Conservation (phyloP, 495 filamentous ascomycete species). For the Annulohypoxylon moriforme region DNA sequence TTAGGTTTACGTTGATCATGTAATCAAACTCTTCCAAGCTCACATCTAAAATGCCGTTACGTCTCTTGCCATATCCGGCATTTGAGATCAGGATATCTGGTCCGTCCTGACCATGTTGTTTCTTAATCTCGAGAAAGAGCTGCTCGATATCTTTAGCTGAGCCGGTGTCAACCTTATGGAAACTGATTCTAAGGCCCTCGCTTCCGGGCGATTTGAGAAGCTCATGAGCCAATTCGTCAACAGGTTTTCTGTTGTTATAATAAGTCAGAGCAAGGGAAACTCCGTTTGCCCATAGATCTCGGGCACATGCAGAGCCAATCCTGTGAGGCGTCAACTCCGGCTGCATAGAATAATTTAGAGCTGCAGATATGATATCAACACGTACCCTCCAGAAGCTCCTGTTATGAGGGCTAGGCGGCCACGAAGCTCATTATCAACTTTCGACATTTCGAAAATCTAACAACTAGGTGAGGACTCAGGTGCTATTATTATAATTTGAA, state of each 20-base stretch:
- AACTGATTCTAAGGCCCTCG: slow-evolving; percentile 59
- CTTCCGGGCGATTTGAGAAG: slow-evolving; percentile 40
- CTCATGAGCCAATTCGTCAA: slow-evolving; percentile 59
- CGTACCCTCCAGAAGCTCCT: slow-evolving; percentile 73
- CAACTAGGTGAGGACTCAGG: not conserved
- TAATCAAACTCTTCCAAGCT: slow-evolving; percentile 72
- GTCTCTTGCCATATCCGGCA: slow-evolving; percentile 52
- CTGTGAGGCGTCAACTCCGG: slow-evolving; percentile 48
- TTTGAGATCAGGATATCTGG: slow-evolving; percentile 73
- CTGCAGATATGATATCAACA: slow-evolving; percentile 17
- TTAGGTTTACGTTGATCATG: slow-evolving; percentile 72
- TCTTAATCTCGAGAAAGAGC: slow-evolving; percentile 65
- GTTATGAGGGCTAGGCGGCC: slow-evolving; percentile 73
- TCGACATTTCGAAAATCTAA: slow-evolving; percentile 33
- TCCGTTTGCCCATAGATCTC: slow-evolving; percentile 64
- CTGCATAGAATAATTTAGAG: not conserved
- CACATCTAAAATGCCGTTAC: slow-evolving; percentile 52
- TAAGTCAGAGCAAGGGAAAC: slow-evolving; percentile 72
- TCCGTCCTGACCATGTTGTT: slow-evolving; percentile 60
- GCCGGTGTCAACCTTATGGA: slow-evolving; percentile 68
- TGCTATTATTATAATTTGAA: not conserved
- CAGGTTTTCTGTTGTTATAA: slow-evolving; percentile 60
- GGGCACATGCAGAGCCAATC: slow-evolving; percentile 71
- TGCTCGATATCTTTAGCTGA: slow-evolving; percentile 61
- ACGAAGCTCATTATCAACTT: slow-evolving; percentile 62